phyloP scores from a whole-genome alignment of 805 yeast species.

The Jamesozyma jinghongensis region DNA sequence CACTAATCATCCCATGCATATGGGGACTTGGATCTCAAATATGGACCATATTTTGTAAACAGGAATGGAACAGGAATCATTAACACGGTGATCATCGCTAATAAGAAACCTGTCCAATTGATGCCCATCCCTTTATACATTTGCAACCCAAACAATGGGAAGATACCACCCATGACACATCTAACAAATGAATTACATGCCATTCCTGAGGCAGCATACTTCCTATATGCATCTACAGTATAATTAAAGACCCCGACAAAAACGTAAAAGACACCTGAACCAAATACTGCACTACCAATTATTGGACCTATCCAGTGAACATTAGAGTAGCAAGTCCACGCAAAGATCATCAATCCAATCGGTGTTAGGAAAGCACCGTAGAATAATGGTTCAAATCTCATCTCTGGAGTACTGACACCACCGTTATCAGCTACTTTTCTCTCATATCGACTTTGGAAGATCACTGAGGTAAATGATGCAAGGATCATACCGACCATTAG shows the following conservation, averaged over 20 bases:
- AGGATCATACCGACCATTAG: constrained; percentile 42
- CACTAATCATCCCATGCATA: constrained; percentile 36
- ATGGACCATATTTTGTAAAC: constrained; percentile 42
- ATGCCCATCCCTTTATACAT: constrained; percentile 48
- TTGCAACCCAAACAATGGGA: constrained; percentile 49
- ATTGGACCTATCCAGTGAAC: constrained; percentile 70
- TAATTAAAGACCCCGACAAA: constrained; percentile 62
- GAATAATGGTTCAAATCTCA: constrained; percentile 49
- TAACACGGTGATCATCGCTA: constrained; percentile 41
- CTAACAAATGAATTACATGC: constrained; percentile 46
- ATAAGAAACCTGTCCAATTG: constrained; percentile 48
- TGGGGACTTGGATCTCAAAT: constrained; percentile 37
- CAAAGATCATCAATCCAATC: constrained; percentile 62
- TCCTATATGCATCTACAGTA: constrained; percentile 53
- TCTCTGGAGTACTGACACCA: constrained; percentile 50
- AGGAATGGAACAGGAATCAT: constrained; percentile 49
- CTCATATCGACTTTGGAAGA: constrained; percentile 37
- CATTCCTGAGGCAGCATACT: constrained; percentile 44
- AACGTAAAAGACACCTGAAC: constrained; percentile 56
- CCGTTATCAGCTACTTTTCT: constrained; percentile 37
- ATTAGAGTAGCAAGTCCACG: constrained; percentile 53
- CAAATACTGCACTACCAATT: constrained; percentile 65
- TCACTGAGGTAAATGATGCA: constrained; percentile 38
- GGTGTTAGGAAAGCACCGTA: constrained; percentile 60
- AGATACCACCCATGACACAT: constrained; percentile 45